Base-by-base conservation (phyloP, 768 basidiomycete genomes). In the Phaffia tasmanica region DNA sequence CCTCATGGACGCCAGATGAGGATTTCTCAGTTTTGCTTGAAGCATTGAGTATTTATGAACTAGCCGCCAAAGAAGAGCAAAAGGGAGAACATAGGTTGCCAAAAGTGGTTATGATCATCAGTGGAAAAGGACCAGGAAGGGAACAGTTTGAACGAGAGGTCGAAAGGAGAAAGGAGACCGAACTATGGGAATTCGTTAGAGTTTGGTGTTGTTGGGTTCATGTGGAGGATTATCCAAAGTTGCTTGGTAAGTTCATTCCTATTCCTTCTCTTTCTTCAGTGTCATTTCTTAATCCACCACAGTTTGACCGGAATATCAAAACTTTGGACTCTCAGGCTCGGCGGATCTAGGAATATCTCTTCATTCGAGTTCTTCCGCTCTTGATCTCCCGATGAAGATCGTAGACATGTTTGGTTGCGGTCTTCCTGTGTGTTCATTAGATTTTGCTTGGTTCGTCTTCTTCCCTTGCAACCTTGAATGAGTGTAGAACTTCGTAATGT, bases 371-470 rank as follows among this genome's bases (percentile, higher is more conserved):
- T 90, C 89, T 0, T 93, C 89, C 1, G 87, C 83, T 1, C 78
- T 92, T 65, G 95, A 99, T 76, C 79, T 99, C 63, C 95, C 95
- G 2, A 99, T 99, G 95, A 99, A 99, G 76, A 85, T 99, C 5
- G 91, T 99, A 8, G 95, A 99, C 75, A 97, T 98, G 94, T 97
- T 98, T 78, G 95, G 95, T 4, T 97, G 93, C 71, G 86, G 86
- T 5, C 79, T 98, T 64, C 94, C 94, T 0, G 95, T 97, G 9
- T 87, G 93, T 69, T 93, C 95, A 0, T 80, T 91, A 3, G 81
- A 85, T 58, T 99, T 94, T 73, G 78, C 80, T 51, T 94, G 89
- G 92, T 93, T 69, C n/a, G 83, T 71, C 16, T 35, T 35, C 29
- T 56, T 48, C 50, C 0, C 35, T n/a, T 25, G 18, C 53, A 7